Percentiles rank a stretch among this genome's conserved stretches.
These are phyloP conservation scores for Candida palmyrensis DNA, from an alignment of 805 yeast genomes.

Conservation along the genomic window DNA sequence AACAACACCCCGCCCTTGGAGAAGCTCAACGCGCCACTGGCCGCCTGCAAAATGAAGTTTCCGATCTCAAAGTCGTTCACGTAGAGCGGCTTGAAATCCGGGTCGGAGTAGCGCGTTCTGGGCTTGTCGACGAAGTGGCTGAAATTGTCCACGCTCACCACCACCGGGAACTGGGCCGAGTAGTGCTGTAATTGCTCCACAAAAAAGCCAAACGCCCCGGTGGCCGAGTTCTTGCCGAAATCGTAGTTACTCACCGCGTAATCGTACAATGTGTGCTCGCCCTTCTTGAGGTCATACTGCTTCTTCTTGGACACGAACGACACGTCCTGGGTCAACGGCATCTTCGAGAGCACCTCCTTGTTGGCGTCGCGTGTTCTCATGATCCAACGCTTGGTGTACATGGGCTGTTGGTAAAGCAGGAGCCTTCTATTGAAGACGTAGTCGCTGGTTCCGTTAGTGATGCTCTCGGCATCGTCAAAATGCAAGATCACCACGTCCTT, in stretches of 20 bases:
- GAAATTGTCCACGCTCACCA: slow-evolving; percentile 70
- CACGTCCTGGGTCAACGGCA: slow-evolving; percentile 31
- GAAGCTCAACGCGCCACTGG: slow-evolving; percentile 50
- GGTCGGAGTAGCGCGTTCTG: slow-evolving; percentile 55
- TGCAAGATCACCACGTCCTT: slow-evolving; percentile 50
- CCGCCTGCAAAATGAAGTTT: slow-evolving; percentile 46
- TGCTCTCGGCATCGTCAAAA: slow-evolving; percentile 53
- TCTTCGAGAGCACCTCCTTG: slow-evolving; percentile 25
- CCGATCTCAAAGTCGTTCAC: slow-evolving; percentile 62
- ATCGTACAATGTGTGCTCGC: slow-evolving; percentile 38
- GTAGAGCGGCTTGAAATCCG: slow-evolving; percentile 51
- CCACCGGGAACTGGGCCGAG: slow-evolving; percentile 53
- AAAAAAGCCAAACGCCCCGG: slow-evolving; percentile 47
- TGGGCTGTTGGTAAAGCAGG: slow-evolving; percentile 66
- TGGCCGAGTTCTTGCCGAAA: slow-evolving; percentile 35
- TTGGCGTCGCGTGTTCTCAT: slow-evolving; percentile 38
- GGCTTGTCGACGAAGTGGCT: slow-evolving; percentile 55
- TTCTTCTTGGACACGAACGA: slow-evolving; percentile 26
- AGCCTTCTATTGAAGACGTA: slow-evolving; percentile 50
- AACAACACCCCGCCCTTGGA: slow-evolving; percentile 59
- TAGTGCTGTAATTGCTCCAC: slow-evolving; percentile 46
- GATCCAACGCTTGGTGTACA: slow-evolving; percentile 61
- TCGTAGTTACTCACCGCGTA: slow-evolving; percentile 35
- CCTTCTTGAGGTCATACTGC: slow-evolving; percentile 26
- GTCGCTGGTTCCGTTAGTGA: slow-evolving; percentile 72